These are phyloP conservation scores for Pezicula carpinea DNA, from an alignment of 2,329 filamentous ascomycete species.

Conservation along the genomic window DNA sequence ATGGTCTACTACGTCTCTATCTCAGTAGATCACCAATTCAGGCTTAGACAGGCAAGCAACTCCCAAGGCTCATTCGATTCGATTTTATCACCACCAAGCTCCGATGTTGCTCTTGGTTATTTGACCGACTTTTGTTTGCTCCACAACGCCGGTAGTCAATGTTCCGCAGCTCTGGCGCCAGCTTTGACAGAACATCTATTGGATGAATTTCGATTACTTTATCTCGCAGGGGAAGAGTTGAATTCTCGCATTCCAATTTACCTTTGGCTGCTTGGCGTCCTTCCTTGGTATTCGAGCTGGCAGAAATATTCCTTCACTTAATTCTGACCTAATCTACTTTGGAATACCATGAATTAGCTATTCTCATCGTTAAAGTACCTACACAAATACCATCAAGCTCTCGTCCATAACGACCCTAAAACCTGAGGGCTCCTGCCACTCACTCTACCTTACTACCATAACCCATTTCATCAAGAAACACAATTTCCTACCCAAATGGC, in stretches of 20 bases:
- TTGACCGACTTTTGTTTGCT: constrained; percentile 7
- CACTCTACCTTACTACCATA: too few relatives aligned
- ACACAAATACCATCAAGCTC: too few relatives aligned
- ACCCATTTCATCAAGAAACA: too few relatives aligned
- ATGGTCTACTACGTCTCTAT: constrained; percentile 9
- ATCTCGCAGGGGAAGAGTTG: neutral
- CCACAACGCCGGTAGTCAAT: constrained; percentile 8
- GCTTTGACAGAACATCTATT: constrained; percentile 1
- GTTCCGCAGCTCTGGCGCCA: constrained; percentile 7
- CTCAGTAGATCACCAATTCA: constrained; percentile 3
- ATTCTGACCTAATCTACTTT: too few relatives aligned
- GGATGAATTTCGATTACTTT: neutral
- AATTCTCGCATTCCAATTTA: neutral
- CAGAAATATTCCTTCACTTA: too few relatives aligned
- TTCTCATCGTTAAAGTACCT: too few relatives aligned
- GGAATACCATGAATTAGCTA: too few relatives aligned
- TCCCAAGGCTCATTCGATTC: constrained; percentile 1
- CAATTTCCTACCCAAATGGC: too few relatives aligned
- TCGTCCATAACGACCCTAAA: too few relatives aligned
- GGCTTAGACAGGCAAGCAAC: neutral
- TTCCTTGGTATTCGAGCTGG: too few relatives aligned
- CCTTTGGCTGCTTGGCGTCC: too few relatives aligned
- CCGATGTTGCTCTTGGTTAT: constrained; percentile 6
- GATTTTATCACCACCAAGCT: constrained; percentile 5
- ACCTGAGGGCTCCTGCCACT: too few relatives aligned